Conservation (phyloP, 768 basidiomycete species). For the Exsudoporus frostii region DNA sequence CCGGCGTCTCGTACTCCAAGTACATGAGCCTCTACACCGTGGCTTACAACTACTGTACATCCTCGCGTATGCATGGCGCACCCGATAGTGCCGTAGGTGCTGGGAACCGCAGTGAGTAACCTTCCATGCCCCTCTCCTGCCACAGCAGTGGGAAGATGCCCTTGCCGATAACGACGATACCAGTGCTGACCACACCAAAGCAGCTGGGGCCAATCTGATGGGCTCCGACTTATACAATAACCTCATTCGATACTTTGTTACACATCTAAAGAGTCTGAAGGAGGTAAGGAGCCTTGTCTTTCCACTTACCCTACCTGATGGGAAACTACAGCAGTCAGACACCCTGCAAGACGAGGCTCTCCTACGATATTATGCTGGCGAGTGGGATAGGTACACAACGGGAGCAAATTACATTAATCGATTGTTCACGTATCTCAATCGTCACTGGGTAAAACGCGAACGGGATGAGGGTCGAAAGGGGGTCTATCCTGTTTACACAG, state of each 20-base stretch:
- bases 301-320: conserved; percentile 13
- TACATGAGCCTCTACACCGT: conserved; percentile 90
- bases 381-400: conserved; percentile 96
- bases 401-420: conserved; percentile 98
- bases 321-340: conserved; percentile 61
- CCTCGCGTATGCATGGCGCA: conserved; percentile 68
- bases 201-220: conserved; percentile 93
- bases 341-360: conserved; percentile 81
- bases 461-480: conserved; percentile 94
- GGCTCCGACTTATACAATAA: conserved; percentile 97
- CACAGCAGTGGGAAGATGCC: conserved; percentile 23
- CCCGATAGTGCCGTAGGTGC: conserved; percentile 34
- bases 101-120: conserved; percentile 55
- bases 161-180: conserved; percentile 20
- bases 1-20: conserved; percentile 85
- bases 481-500: conserved; percentile 95
- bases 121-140: conserved; percentile 2
- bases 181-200: conserved; percentile 15
- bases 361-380: conserved; percentile 83
- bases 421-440: conserved; percentile 95
- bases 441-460: conserved; percentile 98
- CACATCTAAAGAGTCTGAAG: conserved; percentile 68
- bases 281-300: conserved; percentile 46
- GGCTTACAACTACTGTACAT: conserved; percentile 97
- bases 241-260: conserved; percentile 85